A percentile compares a stretch with the other conserved stretches of the same genome.
Evolutionary conservation across 1,139 yeast species (phyloP).

Genomic region (Meyerozyma guilliermondii): DNA sequence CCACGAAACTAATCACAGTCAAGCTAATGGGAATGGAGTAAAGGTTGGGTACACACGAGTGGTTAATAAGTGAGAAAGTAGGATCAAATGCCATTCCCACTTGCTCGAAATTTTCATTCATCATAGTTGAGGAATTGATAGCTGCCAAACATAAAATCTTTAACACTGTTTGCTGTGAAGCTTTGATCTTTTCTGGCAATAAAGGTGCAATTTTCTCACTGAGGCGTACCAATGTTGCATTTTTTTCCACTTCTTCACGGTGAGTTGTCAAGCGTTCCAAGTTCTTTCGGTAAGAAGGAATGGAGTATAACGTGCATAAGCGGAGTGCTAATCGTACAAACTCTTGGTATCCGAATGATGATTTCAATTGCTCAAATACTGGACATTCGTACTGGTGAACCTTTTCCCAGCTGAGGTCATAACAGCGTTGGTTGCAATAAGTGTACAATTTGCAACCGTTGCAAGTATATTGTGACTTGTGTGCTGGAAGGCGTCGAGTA

Average conservation of each 20-base stretch:
- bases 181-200: not conserved
- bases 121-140: conserved; percentile 21
- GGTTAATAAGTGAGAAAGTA: conserved; percentile 26
- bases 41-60: conserved; percentile 28
- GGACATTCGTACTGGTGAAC: conserved; percentile 11
- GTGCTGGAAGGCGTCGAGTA: not conserved
- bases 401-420: conserved; percentile 5
- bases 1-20: conserved; percentile 11
- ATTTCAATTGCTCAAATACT: conserved; percentile 3
- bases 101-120: conserved; percentile 16
- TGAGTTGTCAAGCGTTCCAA: conserved; percentile 6
- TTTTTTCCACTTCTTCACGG: not conserved
- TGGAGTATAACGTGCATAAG: conserved; percentile 4
- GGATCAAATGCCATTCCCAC: conserved; percentile 34
- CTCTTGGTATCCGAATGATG: not conserved
- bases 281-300: conserved; percentile 1
- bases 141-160: conserved; percentile 11
- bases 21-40: conserved; percentile 15
- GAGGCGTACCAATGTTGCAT: not conserved
- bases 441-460: conserved; percentile 6
- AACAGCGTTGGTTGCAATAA: conserved; percentile 11
- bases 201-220: conserved; percentile 1
- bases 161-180: not conserved
- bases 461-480: conserved; percentile 1
- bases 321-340: conserved; percentile 6